Evolutionary conservation across 2,329 filamentous ascomycete genomes (phyloP).

Genomic region (Cyphellophora attinorum): DNA sequence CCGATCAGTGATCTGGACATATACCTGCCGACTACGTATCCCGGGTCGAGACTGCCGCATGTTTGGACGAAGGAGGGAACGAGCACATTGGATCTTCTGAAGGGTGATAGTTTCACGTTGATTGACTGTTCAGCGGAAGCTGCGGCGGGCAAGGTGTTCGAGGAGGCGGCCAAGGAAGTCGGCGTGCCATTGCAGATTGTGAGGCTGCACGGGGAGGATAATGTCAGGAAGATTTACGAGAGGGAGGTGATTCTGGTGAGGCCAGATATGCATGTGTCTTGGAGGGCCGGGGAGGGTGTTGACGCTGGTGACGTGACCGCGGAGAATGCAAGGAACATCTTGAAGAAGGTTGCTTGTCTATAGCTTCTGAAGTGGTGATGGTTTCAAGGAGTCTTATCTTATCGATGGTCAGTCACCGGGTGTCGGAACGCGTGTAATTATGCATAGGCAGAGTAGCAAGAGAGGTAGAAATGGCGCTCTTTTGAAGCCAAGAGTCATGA

Average conservation of each 20-base stretch:
- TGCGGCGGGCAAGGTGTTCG: not conserved
- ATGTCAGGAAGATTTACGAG: not conserved
- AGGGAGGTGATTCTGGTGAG: constrained; percentile 6
- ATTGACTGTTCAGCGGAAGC: constrained; percentile 3
- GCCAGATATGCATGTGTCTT: constrained; percentile 9
- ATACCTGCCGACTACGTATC: constrained; percentile 18
- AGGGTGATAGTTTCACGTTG: constrained; percentile 4
- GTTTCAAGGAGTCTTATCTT: too few species aligned
- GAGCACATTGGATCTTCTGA: constrained; percentile 14
- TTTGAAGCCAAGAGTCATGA: too few species aligned
- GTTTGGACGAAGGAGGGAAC: constrained; percentile 15
- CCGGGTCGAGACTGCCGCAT: constrained; percentile 21
- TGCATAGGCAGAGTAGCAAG: too few species aligned
- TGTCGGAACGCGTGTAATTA: too few species aligned
- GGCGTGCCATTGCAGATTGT: constrained; percentile 1
- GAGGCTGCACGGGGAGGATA: constrained; percentile 2
- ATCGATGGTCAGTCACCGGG: too few species aligned
- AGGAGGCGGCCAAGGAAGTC: not conserved
- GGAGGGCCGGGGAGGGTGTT: constrained; percentile 2
- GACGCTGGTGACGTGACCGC: too few species aligned
- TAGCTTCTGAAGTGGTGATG: too few species aligned
- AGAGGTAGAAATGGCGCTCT: too few species aligned
- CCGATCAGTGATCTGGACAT: constrained; percentile 10
- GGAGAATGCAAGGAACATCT: too few species aligned
- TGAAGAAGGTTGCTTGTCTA: too few species aligned